Evolutionary conservation across 768 basidiomycete genomes (phyloP).

Genomic region (Trametes punicea): DNA sequence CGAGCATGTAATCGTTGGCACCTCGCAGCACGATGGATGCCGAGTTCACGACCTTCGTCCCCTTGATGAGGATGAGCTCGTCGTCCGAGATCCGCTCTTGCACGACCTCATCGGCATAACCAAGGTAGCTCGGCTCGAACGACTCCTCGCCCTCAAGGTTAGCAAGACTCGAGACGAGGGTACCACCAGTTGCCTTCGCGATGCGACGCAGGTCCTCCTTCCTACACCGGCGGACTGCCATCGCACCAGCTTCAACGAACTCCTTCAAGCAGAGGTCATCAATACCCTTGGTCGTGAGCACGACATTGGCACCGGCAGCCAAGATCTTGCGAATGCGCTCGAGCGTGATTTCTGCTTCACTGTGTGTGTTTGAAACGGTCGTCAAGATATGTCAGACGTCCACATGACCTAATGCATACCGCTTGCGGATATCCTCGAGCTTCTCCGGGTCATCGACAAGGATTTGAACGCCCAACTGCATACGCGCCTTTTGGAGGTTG

Average conservation of each 20-base stretch:
- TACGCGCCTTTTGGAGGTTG: conserved; percentile 92
- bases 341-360: conserved; percentile 93
- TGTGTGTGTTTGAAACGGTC: conserved; percentile 29
- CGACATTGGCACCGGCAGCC: conserved; percentile 93
- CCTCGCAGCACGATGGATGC: conserved; percentile 91
- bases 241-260: conserved; percentile 97
- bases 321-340: conserved; percentile 96
- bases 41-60: conserved; percentile 94
- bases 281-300: conserved; percentile 97
- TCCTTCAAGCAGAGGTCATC: conserved; percentile 98
- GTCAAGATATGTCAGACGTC: neutral
- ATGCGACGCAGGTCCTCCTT: conserved; percentile 98
- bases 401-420: conserved; percentile 45
- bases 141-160: conserved; percentile 98
- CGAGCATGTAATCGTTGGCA: conserved; percentile 98
- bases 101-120: conserved; percentile 92
- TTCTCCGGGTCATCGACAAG: conserved; percentile 95
- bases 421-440: conserved; percentile 91
- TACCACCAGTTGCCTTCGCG: conserved; percentile 95
- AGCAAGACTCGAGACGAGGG: conserved; percentile 86
- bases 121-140: conserved; percentile 87
- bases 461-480: conserved; percentile 98
- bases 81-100: conserved; percentile 99
- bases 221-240: conserved; percentile 95
- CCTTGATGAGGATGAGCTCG: conserved; percentile 95